These are phyloP conservation scores for Cystofilobasidium capitatum DNA, from an alignment of 768 basidiomycete genomes.

Conservation along the genomic window DNA sequence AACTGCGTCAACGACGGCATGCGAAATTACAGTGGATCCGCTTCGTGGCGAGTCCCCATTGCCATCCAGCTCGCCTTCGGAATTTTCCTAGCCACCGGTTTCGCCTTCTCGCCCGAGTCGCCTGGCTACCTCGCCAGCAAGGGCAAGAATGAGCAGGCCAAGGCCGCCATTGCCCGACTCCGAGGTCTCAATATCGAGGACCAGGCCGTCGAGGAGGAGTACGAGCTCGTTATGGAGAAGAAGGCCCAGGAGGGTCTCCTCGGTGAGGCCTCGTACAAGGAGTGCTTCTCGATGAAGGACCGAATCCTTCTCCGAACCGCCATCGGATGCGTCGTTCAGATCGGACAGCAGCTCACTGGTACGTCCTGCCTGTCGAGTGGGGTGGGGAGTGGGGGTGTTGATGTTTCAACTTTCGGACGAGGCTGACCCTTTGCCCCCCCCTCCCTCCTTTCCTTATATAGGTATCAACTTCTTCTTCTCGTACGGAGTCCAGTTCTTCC, in stretches of 20 bases:
- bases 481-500: slow-evolving; percentile 32
- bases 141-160: slow-evolving; percentile 20
- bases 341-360: slow-evolving; percentile 26
- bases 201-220: slow-evolving; percentile 11
- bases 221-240: slow-evolving; percentile 18
- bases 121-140: slow-evolving; percentile 21
- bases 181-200: slow-evolving; percentile 12
- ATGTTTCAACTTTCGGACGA: not conserved
- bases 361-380: too few relatives aligned
- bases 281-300: slow-evolving; percentile 24
- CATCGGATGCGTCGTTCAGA: slow-evolving; percentile 23
- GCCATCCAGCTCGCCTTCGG: slow-evolving; percentile 23
- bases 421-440: not conserved
- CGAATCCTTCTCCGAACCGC: slow-evolving; percentile 25
- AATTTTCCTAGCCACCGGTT: slow-evolving; percentile 22
- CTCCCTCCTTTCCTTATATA: not conserved
- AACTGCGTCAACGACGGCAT: slow-evolving; percentile 24
- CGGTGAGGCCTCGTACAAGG: slow-evolving; percentile 21
- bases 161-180: slow-evolving; percentile 21
- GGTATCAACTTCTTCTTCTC: slow-evolving; percentile 31
- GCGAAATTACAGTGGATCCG: slow-evolving; percentile 10
- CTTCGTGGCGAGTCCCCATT: slow-evolving; percentile 23
- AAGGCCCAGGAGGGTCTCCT: slow-evolving; percentile 20
- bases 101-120: slow-evolving; percentile 27
- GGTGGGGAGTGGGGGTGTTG: not conserved